These are phyloP conservation scores for Nicotiana knightiana DNA, from an alignment of 257 asterid genomes.

Conservation along the genomic window DNA sequence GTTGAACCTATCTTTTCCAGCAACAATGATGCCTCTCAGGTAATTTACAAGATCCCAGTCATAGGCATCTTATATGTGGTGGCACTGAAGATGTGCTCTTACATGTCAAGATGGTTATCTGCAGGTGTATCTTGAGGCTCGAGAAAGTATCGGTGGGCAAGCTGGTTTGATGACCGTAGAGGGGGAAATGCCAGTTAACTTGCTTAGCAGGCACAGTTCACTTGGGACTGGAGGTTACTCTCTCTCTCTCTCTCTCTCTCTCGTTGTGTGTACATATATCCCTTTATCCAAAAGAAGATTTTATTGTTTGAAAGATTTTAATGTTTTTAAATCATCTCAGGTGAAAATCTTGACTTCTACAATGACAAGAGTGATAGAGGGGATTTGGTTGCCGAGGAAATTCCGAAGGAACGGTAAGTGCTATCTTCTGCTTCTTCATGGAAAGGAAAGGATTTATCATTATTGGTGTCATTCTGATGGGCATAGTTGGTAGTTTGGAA, in stretches of 20 bases:
- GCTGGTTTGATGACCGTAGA: conserved; percentile 6
- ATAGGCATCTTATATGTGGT: neutral
- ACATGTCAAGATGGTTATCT: neutral
- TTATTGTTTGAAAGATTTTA: neutral
- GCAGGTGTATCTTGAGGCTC: conserved; percentile 6
- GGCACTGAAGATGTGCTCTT: neutral
- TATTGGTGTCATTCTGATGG: neutral
- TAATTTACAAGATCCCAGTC: conserved; percentile 16
- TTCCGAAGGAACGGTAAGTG: neutral
- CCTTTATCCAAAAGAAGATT: neutral
- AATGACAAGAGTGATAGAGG: neutral
- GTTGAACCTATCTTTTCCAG: conserved; percentile 33
- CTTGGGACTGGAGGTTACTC: conserved; percentile 6
- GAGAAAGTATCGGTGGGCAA: neutral
- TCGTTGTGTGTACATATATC: neutral
- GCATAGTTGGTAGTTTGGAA: neutral
- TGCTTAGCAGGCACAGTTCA: conserved; percentile 9
- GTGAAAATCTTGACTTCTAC: neutral
- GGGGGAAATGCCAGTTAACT: conserved; percentile 9
- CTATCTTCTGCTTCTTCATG: neutral
- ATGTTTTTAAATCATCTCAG: neutral
- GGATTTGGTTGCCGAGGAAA: neutral
- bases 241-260: neutral
- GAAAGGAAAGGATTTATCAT: neutral
- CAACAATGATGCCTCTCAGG: conserved; percentile 46